A percentile compares a stretch with the other conserved stretches of the same genome.
Conservation (phyloP, 495 filamentous ascomycete species). For the Aspergillus bertholletiae region DNA sequence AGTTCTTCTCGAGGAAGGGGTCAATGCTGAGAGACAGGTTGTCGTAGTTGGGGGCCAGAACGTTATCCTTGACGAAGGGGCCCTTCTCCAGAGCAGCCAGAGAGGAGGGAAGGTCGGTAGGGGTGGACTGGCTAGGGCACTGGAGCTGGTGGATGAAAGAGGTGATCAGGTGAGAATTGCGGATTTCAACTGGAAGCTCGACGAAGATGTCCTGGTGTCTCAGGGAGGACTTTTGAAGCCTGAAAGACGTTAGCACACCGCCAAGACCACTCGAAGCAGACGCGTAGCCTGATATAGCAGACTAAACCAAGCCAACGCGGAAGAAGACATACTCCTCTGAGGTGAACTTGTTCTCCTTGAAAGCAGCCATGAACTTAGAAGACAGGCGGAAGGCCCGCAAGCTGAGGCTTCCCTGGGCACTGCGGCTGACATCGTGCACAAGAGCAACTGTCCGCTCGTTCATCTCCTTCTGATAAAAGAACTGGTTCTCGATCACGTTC, state of each 20-base stretch:
- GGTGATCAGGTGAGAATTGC: constrained; percentile 96
- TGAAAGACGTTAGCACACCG: constrained; percentile 33
- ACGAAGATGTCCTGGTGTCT: constrained; percentile 91
- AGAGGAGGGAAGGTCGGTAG: constrained; percentile 68
- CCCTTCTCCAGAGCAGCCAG: constrained; percentile 67
- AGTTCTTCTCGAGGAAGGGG: constrained; percentile 98
- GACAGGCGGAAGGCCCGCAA: constrained; percentile 90
- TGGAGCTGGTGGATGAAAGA: constrained; percentile 90
- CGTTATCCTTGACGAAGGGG: constrained; percentile 42
- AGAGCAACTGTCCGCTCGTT: constrained; percentile 93
- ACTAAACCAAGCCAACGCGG: not conserved
- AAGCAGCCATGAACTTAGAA: constrained; percentile 82
- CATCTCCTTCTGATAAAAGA: constrained; percentile 87
- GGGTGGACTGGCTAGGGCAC: constrained; percentile 49
- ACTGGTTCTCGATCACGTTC: constrained; percentile 97
- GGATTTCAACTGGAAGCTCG: constrained; percentile 86
- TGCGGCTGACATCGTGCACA: constrained; percentile 91
- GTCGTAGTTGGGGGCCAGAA: constrained; percentile 83
- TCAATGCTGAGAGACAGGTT: constrained; percentile 89
- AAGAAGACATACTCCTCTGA: constrained; percentile 71
- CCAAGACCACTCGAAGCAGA: not conserved
- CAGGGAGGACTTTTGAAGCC: constrained; percentile 85
- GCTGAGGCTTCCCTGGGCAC: constrained; percentile 84
- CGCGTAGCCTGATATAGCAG: not conserved
- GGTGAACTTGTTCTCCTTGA: constrained; percentile 95